Evolutionary conservation across 805 yeast species (phyloP).

Genomic region (Schwanniomyces sp.): DNA sequence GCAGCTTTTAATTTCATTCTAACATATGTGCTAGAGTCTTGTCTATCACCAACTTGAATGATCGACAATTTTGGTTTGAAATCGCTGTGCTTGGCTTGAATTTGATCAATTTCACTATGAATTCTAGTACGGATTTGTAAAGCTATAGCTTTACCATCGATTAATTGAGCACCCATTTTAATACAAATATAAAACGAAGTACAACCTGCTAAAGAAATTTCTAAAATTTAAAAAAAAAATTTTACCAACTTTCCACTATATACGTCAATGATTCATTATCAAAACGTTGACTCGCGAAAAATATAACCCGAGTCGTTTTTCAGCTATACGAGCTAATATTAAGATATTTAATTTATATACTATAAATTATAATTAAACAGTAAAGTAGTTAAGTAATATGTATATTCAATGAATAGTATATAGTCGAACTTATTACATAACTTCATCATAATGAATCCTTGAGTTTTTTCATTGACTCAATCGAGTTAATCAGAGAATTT

Average conservation of each 20-base stretch:
- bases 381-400: not conserved
- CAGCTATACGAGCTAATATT: not conserved
- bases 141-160: slow-evolving; percentile 48
- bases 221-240: not conserved
- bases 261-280: not conserved
- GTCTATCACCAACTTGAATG: slow-evolving; percentile 75
- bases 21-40: slow-evolving; percentile 80
- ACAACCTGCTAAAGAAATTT: not conserved
- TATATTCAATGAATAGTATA: not conserved
- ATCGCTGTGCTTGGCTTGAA: slow-evolving; percentile 46
- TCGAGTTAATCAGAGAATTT: slow-evolving; percentile 7
- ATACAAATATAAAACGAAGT: not conserved
- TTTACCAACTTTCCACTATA: not conserved
- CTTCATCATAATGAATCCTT: not conserved
- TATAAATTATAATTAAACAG: not conserved
- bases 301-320: slow-evolving; percentile 3
- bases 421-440: not conserved
- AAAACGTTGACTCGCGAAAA: slow-evolving; percentile 2
- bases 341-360: not conserved
- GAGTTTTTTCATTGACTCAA: slow-evolving; percentile 4
- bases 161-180: slow-evolving; percentile 33
- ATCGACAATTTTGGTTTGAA: slow-evolving; percentile 69
- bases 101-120: slow-evolving; percentile 38
- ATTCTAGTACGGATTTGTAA: slow-evolving; percentile 34
- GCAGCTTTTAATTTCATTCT: slow-evolving; percentile 81